Evolutionary conservation across 495 filamentous ascomycete species (phyloP).

Genomic region (Cetradonia linearis): DNA sequence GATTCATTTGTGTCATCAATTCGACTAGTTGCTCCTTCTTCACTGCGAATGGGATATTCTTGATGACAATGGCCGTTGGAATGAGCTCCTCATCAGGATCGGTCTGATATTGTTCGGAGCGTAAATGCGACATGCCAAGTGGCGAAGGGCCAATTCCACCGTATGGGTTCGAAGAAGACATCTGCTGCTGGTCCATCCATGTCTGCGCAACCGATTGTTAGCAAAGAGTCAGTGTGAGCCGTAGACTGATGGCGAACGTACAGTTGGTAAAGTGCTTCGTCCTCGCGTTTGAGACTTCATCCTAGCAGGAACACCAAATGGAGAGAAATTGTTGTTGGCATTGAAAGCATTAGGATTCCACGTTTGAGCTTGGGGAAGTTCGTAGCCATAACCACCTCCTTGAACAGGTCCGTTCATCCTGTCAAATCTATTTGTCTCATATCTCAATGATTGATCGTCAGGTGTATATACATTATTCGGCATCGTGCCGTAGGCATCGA

Average conservation of each 20-base stretch:
- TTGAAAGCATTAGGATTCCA: slow-evolving; percentile 49
- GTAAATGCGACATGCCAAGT: slow-evolving; percentile 43
- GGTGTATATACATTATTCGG: slow-evolving; percentile 48
- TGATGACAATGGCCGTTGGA: slow-evolving; percentile 96
- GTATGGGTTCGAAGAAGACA: slow-evolving; percentile 40
- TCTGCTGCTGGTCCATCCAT: slow-evolving; percentile 51
- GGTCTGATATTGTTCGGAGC: slow-evolving; percentile 36
- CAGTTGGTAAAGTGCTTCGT: slow-evolving; percentile 48
- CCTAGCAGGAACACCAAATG: slow-evolving; percentile 32
- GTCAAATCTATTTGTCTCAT: slow-evolving; percentile 50
- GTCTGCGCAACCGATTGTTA: slow-evolving; percentile 33
- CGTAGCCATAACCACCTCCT: slow-evolving; percentile 46
- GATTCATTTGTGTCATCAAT: slow-evolving; percentile 81
- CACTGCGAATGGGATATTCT: slow-evolving; percentile 97
- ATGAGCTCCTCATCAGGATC: slow-evolving; percentile 77
- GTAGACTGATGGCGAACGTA: slow-evolving; percentile 30
- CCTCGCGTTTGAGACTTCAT: slow-evolving; percentile 45
- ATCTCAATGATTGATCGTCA: slow-evolving; percentile 52
- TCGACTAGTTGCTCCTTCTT: slow-evolving; percentile 91
- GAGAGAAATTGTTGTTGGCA: slow-evolving; percentile 23
- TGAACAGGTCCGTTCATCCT: slow-evolving; percentile 47
- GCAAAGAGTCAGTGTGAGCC: neutral
- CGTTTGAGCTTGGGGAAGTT: slow-evolving; percentile 45
- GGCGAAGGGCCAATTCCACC: slow-evolving; percentile 43
- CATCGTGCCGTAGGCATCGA: slow-evolving; percentile 54